Conservation (phyloP, 305 asterid genomes). For the Fraxinus greggii region DNA sequence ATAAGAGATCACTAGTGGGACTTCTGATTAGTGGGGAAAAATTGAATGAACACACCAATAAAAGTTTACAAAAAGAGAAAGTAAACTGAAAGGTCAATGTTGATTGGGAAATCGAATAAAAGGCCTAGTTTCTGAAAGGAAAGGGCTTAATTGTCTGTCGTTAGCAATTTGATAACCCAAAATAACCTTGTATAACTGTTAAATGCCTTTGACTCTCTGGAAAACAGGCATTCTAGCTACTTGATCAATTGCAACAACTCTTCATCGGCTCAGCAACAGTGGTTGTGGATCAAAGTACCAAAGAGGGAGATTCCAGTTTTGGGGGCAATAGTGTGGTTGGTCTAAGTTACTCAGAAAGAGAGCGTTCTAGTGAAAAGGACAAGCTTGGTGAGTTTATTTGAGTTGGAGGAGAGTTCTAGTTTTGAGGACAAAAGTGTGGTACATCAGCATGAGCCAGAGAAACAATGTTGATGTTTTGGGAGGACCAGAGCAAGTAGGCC, state of each 20-base stretch:
- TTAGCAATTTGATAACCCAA: neutral
- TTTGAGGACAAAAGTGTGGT: neutral
- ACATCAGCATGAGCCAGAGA: neutral
- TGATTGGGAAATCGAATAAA: neutral
- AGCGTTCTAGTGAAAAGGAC: neutral
- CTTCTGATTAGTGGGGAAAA: neutral
- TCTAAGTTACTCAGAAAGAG: neutral
- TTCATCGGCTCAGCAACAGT: neutral
- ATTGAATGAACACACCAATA: neutral
- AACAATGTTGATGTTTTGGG: neutral
- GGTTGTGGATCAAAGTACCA: neutral
- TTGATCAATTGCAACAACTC: neutral
- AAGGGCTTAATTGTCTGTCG: neutral
- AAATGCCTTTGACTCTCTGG: neutral
- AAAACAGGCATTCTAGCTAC: neutral
- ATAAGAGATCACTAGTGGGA: neutral
- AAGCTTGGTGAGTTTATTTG: neutral
- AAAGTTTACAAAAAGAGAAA: neutral
- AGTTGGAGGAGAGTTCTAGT: neutral
- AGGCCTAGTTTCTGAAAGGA: neutral
- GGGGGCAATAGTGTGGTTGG: neutral
- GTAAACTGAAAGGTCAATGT: neutral
- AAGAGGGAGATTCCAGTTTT: neutral
- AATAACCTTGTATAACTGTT: neutral
- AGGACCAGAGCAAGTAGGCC: neutral